A percentile compares a stretch with the other conserved stretches of the same genome.
phyloP scores from a whole-genome alignment of 225 moss, liverwort and hornwort genomes.

The Physcomitrellopsis africana region DNA sequence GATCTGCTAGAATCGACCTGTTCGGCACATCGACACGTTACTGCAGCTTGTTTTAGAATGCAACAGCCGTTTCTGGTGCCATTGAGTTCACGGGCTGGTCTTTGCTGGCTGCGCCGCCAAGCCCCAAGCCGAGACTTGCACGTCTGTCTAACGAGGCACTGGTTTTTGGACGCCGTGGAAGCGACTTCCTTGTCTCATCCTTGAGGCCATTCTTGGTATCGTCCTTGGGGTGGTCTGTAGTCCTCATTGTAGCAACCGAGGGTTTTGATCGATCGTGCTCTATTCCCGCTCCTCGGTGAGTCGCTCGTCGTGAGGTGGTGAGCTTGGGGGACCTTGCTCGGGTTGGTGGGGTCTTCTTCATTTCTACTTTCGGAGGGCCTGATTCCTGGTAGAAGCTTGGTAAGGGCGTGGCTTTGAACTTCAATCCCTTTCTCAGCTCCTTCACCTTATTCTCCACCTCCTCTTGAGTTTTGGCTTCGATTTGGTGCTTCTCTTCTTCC shows the following conservation, averaged over 20 bases:
- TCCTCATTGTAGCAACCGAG: constrained; percentile 37
- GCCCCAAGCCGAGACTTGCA: constrained; percentile 44
- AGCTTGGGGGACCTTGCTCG: constrained; percentile 38
- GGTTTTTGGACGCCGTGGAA: constrained; percentile 45
- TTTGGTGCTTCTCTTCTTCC: constrained; percentile 38
- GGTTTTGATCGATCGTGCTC: constrained; percentile 43
- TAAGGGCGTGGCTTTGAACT: constrained; percentile 37
- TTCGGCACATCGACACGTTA: background rate
- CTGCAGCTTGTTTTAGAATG: constrained; percentile 31
- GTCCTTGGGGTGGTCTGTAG: background rate
- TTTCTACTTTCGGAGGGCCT: constrained; percentile 29
- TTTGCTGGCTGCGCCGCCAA: constrained; percentile 40
- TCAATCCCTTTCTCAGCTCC: constrained; percentile 30
- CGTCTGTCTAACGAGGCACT: constrained; percentile 26
- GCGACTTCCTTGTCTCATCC: constrained; percentile 53
- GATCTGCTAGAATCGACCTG: background rate
- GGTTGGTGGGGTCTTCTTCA: constrained; percentile 43
- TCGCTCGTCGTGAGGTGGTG: constrained; percentile 33
- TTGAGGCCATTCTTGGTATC: constrained; percentile 40
- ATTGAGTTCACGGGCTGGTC: constrained; percentile 32
- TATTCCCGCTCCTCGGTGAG: constrained; percentile 34
- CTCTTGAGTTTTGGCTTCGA: constrained; percentile 34
- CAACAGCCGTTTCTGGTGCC: constrained; percentile 55
- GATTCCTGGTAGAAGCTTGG: constrained; percentile 43
- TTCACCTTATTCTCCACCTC: constrained; percentile 38